Evolutionary conservation across 371 early-diverging fungal species (phyloP), one percentile per base, ranked within the genome.

Genomic region (Apophysomyces sp.): DNA sequence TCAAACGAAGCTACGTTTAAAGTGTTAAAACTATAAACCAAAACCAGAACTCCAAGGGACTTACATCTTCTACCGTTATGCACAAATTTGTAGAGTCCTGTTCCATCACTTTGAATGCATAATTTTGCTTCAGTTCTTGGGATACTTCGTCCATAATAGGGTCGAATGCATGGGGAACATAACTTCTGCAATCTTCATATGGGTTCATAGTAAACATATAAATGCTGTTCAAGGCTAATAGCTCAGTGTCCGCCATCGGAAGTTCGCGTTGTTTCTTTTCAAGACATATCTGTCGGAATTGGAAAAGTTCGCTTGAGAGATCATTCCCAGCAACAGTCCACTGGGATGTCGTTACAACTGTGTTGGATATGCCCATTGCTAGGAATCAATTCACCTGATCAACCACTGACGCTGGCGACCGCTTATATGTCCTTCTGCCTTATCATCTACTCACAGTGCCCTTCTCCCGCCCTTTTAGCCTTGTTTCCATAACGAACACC

Each of bases 301-400:
- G 24, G 44, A 44, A 44, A 44, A 44, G 44, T 9, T 44, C 44
- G 44, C 21, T 44, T 18, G 44, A 44, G 44, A 44, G 44, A 44
- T 44, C 2, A 0, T 44, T 44, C 44, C 44, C 24, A 18, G 44
- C 24, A 21, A 44, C 21, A 2, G n/a, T 40, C 41, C 41, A 40
- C 41, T 40, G 16, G 41, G 34, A 37, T 2, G 37, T 29, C 40
- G 8, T 27, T 57, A 7, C 57, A 57, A 12, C 40, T 57, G 37
- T 39, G 57, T 9, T 57, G 57, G 57, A 24, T 57, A n/a, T 39
- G 4, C 24, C 57, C 57, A 34, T 34, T 34, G 34, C 12, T 34
- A 34, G 34, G 34, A 6, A 9, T 34, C 12, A 9, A 34, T 34
- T 34, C 12, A 6, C 34, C 34, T 12, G 12, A 6, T 12, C 6